phyloP scores from a whole-genome alignment of 768 basidiomycete species.

The Leucogyrophana mollusca region DNA sequence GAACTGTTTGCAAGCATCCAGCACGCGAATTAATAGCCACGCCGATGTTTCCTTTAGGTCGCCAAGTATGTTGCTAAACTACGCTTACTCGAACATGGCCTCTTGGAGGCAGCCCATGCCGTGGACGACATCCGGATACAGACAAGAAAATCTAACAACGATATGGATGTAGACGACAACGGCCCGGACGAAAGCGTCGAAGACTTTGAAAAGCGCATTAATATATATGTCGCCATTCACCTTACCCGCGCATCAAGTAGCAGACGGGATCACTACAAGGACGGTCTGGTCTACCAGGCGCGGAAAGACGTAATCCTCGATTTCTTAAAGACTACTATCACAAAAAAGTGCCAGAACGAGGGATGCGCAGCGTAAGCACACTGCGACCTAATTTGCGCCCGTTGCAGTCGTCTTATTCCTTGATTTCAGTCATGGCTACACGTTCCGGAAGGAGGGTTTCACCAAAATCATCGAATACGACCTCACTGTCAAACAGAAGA shows the following conservation, averaged over 20 bases:
- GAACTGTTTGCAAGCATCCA: constrained; percentile 11
- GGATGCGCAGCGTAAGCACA: constrained; percentile 79
- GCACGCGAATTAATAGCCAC: not conserved
- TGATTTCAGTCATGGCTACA: constrained; percentile 63
- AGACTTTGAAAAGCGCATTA: constrained; percentile 61
- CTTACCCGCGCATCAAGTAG: constrained; percentile 43
- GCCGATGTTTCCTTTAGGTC: constrained; percentile 44
- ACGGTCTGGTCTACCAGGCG: constrained; percentile 81
- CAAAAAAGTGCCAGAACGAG: constrained; percentile 73
- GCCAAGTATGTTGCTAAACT: constrained; percentile 86
- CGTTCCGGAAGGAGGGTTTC: constrained; percentile 91
- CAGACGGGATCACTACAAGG: constrained; percentile 86
- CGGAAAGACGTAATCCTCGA: constrained; percentile 81
- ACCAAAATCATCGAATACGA: constrained; percentile 96
- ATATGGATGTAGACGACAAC: constrained; percentile 42
- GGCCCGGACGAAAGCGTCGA: constrained; percentile 54
- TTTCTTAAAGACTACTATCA: constrained; percentile 67
- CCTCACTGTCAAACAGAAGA: constrained; percentile 77
- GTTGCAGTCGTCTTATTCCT: constrained; percentile 5
- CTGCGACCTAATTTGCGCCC: constrained; percentile 1
- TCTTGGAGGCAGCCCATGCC: constrained; percentile 75
- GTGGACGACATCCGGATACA: constrained; percentile 67
- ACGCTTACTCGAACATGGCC: constrained; percentile 84
- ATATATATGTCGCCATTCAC: constrained; percentile 62
- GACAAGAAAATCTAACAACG: constrained; percentile 23